Conservation (phyloP, 805 yeast species). For the Yamadazyma insecticola region DNA sequence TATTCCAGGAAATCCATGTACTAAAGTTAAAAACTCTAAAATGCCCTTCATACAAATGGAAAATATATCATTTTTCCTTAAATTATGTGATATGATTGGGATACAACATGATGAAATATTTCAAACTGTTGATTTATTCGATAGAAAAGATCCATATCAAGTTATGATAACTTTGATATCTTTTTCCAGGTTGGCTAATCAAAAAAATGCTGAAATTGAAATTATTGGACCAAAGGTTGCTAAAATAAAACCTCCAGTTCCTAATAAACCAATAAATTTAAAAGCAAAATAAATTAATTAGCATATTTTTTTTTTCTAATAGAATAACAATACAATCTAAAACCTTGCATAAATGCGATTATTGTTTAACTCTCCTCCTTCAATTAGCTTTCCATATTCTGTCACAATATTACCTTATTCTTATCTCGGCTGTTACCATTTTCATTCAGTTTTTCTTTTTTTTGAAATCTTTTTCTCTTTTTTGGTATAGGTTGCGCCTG, state of each 20-base stretch:
- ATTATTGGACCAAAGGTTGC: constrained; percentile 40
- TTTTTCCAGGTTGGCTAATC: constrained; percentile 63
- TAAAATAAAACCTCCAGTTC: constrained; percentile 48
- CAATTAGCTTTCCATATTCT: too few relatives aligned
- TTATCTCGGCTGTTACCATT: too few relatives aligned
- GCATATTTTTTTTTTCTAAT: too few relatives aligned
- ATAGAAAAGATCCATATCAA: constrained; percentile 70
- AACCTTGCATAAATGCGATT: neutral
- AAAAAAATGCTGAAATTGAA: constrained; percentile 21
- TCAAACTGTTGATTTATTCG: constrained; percentile 73
- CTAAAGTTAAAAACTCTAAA: constrained; percentile 52
- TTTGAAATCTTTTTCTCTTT: too few relatives aligned
- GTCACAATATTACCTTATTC: too few relatives aligned
- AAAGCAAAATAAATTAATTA: too few relatives aligned
- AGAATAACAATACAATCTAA: too few relatives aligned
- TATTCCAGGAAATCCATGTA: constrained; percentile 25
- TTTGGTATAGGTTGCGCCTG: too few relatives aligned
- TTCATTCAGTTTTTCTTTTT: too few relatives aligned
- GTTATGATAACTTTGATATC: constrained; percentile 72
- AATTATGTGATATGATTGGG: constrained; percentile 57
- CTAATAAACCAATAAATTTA: constrained; percentile 48
- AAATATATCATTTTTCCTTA: constrained; percentile 68
- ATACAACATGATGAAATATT: constrained; percentile 79
- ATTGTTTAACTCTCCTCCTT: too few relatives aligned
- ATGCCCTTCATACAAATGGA: constrained; percentile 84